Evolutionary conservation across 2,329 filamentous ascomycete species (phyloP).

Genomic region (Cephalotrichum gorgonifer): DNA sequence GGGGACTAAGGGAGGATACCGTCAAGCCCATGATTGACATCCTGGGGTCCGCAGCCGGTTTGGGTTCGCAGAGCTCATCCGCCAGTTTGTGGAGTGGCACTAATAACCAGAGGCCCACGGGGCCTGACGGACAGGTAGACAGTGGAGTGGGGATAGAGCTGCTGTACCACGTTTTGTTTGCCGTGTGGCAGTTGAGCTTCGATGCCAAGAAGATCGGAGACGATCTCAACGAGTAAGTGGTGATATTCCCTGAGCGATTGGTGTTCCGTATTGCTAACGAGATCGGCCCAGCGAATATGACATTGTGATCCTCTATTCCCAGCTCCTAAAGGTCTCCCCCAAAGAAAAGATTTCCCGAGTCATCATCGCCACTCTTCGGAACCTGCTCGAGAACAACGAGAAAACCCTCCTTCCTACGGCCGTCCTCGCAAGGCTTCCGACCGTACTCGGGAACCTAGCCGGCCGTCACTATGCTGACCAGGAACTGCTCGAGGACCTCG

Average conservation of each 20-base stretch:
- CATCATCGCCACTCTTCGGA: slow-evolving; percentile 78
- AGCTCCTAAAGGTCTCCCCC: slow-evolving; percentile 80
- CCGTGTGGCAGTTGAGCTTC: slow-evolving; percentile 95
- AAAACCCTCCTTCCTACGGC: slow-evolving; percentile 73
- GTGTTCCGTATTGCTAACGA: background rate
- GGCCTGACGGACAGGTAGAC: slow-evolving; percentile 53
- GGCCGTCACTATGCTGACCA: slow-evolving; percentile 53
- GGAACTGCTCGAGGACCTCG: slow-evolving; percentile 53
- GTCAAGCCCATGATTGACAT: slow-evolving; percentile 74
- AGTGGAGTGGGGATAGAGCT: slow-evolving; percentile 87
- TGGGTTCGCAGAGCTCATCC: slow-evolving; percentile 49
- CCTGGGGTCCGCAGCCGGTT: slow-evolving; percentile 66
- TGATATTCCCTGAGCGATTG: background rate
- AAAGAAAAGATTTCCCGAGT: slow-evolving; percentile 97
- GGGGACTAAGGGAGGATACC: slow-evolving; percentile 82
- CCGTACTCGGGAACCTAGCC: slow-evolving; percentile 51
- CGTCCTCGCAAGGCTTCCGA: slow-evolving; percentile 71
- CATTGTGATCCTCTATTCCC: slow-evolving; percentile 82
- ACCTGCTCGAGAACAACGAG: slow-evolving; percentile 63
- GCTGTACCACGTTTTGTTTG: slow-evolving; percentile 85
- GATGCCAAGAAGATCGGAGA: slow-evolving; percentile 65
- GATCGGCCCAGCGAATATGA: slow-evolving; percentile 65
- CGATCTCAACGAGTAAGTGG: slow-evolving; percentile 71
- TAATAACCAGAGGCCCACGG: slow-evolving; percentile 42
- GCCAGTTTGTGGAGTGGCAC: slow-evolving; percentile 53